Evolutionary conservation across 176 grass and related monocot genomes (phyloP).

Genomic region (Tillandsia fasciculata): DNA sequence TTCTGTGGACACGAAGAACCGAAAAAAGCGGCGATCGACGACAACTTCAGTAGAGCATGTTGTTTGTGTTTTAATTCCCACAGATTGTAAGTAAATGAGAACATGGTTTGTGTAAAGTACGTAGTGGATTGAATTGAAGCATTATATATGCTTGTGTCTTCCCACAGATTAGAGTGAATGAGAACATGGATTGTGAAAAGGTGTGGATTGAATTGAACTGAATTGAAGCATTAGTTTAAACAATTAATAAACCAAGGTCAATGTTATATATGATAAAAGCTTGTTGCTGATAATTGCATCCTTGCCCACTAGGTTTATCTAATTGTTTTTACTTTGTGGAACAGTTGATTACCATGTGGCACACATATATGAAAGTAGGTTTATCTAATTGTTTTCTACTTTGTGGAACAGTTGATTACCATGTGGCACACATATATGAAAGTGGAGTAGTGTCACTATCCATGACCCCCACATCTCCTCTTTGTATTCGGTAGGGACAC

Average conservation of each 20-base stretch:
- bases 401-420: slow-evolving; percentile 4
- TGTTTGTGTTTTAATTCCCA: background rate
- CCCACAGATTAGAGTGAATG: no score
- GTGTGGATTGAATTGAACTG: no score
- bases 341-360: background rate
- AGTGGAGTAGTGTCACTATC: slow-evolving; percentile 19
- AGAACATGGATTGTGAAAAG: no score
- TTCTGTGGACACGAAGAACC: background rate
- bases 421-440: slow-evolving; percentile 16
- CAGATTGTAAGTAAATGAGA: background rate
- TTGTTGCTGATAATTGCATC: background rate
- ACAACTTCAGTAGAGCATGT: background rate
- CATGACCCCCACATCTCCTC: slow-evolving; percentile 11
- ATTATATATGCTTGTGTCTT: no score
- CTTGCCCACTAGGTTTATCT: slow-evolving; percentile 5
- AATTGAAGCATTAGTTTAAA: no score
- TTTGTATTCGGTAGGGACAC: slow-evolving; percentile 19
- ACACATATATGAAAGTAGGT: slow-evolving; percentile 19
- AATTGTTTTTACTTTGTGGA: slow-evolving; percentile 6
- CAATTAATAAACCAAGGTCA: background rate
- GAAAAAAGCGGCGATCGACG: background rate
- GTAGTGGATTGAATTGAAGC: no score
- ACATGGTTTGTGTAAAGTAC: no score
- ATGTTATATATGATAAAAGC: background rate
- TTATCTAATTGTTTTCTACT: slow-evolving; percentile 8